Evolutionary conservation across 2,329 filamentous ascomycete species (phyloP).

Genomic region (Aspergillus unguis): DNA sequence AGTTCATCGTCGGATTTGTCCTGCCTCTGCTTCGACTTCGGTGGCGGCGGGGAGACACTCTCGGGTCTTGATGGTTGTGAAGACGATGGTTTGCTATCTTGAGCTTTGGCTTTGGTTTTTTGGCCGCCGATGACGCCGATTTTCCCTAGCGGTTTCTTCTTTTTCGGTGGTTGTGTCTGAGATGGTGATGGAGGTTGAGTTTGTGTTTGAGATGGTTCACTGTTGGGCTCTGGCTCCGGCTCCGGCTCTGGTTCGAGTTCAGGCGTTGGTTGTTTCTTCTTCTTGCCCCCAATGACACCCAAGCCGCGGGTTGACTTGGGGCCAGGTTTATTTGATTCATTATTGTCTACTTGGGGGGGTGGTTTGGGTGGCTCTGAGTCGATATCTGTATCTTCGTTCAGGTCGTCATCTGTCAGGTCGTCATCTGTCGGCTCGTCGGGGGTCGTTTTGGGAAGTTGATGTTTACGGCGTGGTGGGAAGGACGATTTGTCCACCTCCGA

Average conservation of each 20-base stretch:
- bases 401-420: not conserved
- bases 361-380: conserved; percentile 5
- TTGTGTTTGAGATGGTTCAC: not conserved
- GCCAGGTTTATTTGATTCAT: not conserved
- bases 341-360: not conserved
- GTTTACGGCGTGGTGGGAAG: not conserved
- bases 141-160: conserved; percentile 18
- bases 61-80: not conserved
- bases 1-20: not conserved
- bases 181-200: conserved; percentile 10
- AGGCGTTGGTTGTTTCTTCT: conserved; percentile 20
- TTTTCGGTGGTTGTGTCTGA: conserved; percentile 14
- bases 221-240: not conserved
- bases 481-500: not conserved
- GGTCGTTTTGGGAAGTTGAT: not conserved
- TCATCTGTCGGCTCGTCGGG: too few species aligned
- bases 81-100: conserved; percentile 2
- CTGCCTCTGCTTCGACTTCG: not conserved
- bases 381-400: conserved; percentile 6
- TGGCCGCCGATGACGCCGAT: conserved; percentile 39
- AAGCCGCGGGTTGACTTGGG: conserved; percentile 19
- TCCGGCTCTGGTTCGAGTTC: not conserved
- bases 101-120: conserved; percentile 9
- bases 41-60: conserved; percentile 1
- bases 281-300: conserved; percentile 33